Conservation (phyloP, 1,139 yeast genomes). For the Torulaspora globosa region DNA sequence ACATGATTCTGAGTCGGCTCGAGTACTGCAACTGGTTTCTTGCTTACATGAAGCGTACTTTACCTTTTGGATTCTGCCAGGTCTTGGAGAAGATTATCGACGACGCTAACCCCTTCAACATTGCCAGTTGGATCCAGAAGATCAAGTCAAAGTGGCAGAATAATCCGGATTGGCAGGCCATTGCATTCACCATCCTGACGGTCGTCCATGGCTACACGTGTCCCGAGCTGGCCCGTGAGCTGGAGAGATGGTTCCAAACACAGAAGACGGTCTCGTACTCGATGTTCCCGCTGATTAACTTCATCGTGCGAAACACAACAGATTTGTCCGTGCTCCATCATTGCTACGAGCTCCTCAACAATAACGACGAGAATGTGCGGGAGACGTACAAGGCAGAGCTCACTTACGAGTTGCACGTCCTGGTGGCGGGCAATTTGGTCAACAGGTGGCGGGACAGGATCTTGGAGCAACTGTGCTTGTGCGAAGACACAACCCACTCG, state of each 20-base stretch:
- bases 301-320: conserved; percentile 15
- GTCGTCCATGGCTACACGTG: conserved; percentile 16
- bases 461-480: conserved; percentile 21
- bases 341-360: conserved; percentile 22
- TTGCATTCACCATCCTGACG: conserved; percentile 11
- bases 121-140: conserved; percentile 8
- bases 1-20: conserved; percentile 17
- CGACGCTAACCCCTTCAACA: conserved; percentile 7
- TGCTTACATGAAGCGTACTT: conserved; percentile 13
- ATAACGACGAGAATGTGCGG: conserved; percentile 11
- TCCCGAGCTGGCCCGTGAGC: conserved; percentile 10
- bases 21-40: conserved; percentile 21
- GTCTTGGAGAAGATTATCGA: conserved; percentile 14
- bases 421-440: conserved; percentile 21
- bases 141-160: conserved; percentile 10
- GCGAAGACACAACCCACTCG: conserved; percentile 24
- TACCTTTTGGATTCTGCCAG: conserved; percentile 12
- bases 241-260: conserved; percentile 20
- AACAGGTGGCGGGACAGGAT: conserved; percentile 27
- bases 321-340: conserved; percentile 18
- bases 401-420: conserved; percentile 21
- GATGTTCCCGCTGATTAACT: conserved; percentile 25
- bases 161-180: conserved; percentile 14
- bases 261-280: conserved; percentile 14
- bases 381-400: conserved; percentile 21